Conservation (phyloP, 208 protist species). For the Phytomonas sp. region DNA sequence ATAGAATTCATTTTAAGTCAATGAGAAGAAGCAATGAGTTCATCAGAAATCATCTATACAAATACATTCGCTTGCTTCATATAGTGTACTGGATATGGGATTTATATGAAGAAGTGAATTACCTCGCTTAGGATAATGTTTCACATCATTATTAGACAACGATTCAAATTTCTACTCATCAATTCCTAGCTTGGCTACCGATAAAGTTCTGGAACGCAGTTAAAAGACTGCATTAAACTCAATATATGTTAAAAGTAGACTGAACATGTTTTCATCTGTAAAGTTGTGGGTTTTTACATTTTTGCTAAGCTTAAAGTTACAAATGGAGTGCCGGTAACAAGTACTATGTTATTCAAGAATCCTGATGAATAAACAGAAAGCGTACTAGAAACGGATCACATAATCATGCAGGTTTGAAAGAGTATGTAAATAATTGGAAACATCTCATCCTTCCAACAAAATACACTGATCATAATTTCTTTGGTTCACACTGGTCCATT, state of each 20-base stretch:
- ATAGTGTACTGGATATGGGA: neutral
- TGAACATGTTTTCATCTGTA: neutral
- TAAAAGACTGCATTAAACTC: neutral
- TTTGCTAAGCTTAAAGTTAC: too few relatives aligned
- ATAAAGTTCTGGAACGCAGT: neutral
- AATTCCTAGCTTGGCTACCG: neutral
- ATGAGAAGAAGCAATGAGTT: neutral
- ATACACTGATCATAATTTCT: neutral
- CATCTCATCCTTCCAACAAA: neutral
- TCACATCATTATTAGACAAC: neutral
- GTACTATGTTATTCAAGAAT: neutral
- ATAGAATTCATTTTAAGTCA: neutral
- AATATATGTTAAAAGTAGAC: neutral
- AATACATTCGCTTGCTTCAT: neutral
- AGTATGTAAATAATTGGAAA: neutral
- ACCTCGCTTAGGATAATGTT: neutral
- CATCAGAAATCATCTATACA: neutral
- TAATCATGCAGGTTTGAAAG: neutral
- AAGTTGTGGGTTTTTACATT: too few relatives aligned
- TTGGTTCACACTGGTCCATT: neutral
- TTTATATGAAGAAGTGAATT: neutral
- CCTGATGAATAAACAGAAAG: neutral
- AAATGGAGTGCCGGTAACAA: too few relatives aligned
- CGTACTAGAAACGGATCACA: neutral
- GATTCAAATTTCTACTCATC: neutral